Conservation (phyloP, 2,329 filamentous ascomycete genomes). For the Drechslerella dactyloides region DNA sequence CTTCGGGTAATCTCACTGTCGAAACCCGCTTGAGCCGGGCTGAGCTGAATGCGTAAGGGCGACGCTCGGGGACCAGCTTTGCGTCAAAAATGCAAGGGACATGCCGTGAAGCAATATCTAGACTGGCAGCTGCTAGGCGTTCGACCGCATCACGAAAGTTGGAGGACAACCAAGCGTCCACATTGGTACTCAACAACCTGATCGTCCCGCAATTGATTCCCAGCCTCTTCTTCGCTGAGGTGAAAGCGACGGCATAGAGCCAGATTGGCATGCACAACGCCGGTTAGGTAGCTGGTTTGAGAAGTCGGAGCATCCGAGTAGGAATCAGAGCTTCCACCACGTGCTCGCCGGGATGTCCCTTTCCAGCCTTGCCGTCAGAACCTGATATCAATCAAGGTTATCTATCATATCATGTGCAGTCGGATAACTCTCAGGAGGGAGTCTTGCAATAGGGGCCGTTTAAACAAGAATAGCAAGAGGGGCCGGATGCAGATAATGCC, state of each 20-base stretch:
- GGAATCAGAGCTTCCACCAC: slow-evolving; percentile 41
- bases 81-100: slow-evolving; percentile 31
- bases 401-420: background rate
- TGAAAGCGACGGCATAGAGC: background rate
- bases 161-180: background rate
- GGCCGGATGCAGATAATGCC: slow-evolving; percentile 2
- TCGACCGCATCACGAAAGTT: background rate
- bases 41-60: background rate
- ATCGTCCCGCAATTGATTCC: background rate
- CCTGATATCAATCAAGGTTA: background rate
- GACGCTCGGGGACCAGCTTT: slow-evolving; percentile 4
- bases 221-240: background rate
- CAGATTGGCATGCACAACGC: background rate
- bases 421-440: background rate
- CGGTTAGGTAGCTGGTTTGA: background rate
- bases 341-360: slow-evolving; percentile 32
- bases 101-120: background rate
- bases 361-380: slow-evolving; percentile 15
- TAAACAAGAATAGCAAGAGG: slow-evolving; percentile 25
- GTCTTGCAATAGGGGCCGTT: background rate
- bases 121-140: background rate
- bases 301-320: slow-evolving; percentile 24
- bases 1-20: slow-evolving; percentile 18
- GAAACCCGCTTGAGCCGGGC: slow-evolving; percentile 16
- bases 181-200: background rate